Base-by-base conservation (phyloP, 1,284 basidiomycete genomes). In the Ustilago hordei region DNA sequence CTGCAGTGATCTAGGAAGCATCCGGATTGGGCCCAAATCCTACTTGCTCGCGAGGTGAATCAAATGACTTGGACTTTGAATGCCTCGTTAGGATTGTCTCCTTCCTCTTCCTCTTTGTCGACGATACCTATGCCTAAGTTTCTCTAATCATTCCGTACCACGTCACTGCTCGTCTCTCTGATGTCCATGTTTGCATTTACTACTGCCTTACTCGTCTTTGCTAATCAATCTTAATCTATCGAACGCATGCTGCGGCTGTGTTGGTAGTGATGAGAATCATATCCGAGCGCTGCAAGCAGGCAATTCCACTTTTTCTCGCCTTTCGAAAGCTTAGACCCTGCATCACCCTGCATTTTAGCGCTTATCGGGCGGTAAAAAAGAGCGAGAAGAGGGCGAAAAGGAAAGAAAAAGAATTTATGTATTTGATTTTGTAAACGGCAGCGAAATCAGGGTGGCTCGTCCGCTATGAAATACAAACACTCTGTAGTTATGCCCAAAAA, bases 131-230 rank as follows among this genome's bases (percentile, higher is more conserved):
- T 11, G 43, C 43, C n/a, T 45, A 6, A 19, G 43, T 45, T 45
- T 3, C 43, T 45, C 43, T 45, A 45, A 45, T 45, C 43, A 11
- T 19, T 45, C n/a, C 43, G n/a, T 45, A 17, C 43, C 1, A 45
- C 15, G 11, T 45, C n/a, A 45, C 19, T 41, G 17, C 43, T 45
- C 5, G 4, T 45, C 43, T 45, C 54, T 55, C 54, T 28, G 23
- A 41, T 41, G 31, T 19, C 41, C 52, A 54, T 11, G 17, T n/a
- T 31, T 35, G 35, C 35, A 54, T 35, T 34, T 41, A 23, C 23
- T 28, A 6, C 41, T 57, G 61, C 54, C 55, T 56, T 34, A 36
- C 45, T 48, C 23, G 61, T 48, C 39, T 47, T 63, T 38, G 41
- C 55, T 63, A 55, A 55, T 63, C 54, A 39, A 52, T 32, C n/a